Conservation (phyloP, 2,329 filamentous ascomycete species). For the Neonectria magnoliae region DNA sequence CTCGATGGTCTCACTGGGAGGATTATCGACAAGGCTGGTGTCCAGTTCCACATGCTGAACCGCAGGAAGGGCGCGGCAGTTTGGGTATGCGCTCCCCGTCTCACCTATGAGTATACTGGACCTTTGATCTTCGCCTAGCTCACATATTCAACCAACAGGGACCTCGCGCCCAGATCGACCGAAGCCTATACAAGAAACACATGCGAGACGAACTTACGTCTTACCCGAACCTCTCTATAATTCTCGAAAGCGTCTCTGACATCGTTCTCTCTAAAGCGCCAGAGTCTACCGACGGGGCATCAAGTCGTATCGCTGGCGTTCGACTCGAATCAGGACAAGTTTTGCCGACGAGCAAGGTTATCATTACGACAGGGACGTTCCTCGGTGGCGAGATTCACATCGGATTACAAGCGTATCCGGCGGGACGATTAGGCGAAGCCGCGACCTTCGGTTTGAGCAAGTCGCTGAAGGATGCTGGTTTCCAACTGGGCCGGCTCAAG, state of each 20-base stretch:
- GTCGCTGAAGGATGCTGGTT: conserved; percentile 87
- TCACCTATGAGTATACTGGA: not conserved
- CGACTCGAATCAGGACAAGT: conserved; percentile 88
- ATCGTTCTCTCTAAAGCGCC: conserved; percentile 73
- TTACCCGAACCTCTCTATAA: conserved; percentile 82
- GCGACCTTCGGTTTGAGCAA: conserved; percentile 94
- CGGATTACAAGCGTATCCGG: conserved; percentile 83
- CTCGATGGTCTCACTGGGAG: conserved; percentile 89
- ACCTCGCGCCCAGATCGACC: conserved; percentile 94
- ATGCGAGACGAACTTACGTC: conserved; percentile 87
- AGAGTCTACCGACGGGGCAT: conserved; percentile 52
- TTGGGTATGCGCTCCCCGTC: conserved; percentile 66
- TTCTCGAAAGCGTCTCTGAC: conserved; percentile 91
- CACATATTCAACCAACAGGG: conserved; percentile 58
- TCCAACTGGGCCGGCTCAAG: conserved; percentile 89
- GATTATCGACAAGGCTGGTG: conserved; percentile 90
- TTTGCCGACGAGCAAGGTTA: conserved; percentile 80
- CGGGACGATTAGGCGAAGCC: conserved; percentile 92
- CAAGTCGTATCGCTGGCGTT: conserved; percentile 84
- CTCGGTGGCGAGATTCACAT: conserved; percentile 97
- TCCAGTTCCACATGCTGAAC: conserved; percentile 95
- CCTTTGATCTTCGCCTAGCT: conserved; percentile 7
- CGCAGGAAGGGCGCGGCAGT: conserved; percentile 91
- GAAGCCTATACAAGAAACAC: conserved; percentile 85
- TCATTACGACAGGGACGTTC: conserved; percentile 97